phyloP scores from a whole-genome alignment of 1,284 basidiomycete species.

The Cutaneotrichosporon cavernicola region DNA sequence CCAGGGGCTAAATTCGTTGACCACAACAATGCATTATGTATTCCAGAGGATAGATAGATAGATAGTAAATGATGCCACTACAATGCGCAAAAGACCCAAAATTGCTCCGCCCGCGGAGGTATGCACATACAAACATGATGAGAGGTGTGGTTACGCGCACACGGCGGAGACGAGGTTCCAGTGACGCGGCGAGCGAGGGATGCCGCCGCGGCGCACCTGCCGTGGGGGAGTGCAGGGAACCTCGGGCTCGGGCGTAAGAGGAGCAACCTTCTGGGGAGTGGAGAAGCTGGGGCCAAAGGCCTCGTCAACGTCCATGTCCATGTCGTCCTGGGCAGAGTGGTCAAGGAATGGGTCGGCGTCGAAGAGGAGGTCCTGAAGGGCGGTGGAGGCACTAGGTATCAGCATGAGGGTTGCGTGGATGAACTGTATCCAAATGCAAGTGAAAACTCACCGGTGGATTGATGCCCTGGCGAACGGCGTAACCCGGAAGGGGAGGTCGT shows the following conservation, averaged over 20 bases:
- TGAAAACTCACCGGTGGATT: constrained; percentile 3
- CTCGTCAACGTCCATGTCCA: constrained; percentile 4
- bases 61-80: constrained; percentile 3
- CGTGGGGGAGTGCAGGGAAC: constrained; percentile 5
- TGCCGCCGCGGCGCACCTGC: constrained; percentile 5
- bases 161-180: constrained; percentile 5
- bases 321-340: neutral
- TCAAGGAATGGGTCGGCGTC: constrained; percentile 5
- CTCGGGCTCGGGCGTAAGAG: neutral
- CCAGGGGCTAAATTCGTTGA: neutral
- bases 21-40: neutral
- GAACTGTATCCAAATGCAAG: neutral
- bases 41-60: neutral
- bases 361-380: constrained; percentile 1
- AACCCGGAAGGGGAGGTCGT: neutral
- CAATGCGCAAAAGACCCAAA: neutral
- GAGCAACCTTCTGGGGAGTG: neutral
- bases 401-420: neutral
- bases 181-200: constrained; percentile 8
- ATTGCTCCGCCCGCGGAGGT: neutral
- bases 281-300: constrained; percentile 4
- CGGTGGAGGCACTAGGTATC: constrained; percentile 6
- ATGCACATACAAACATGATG: constrained; percentile 3
- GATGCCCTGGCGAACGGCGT: neutral
- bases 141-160: neutral